Conservation (phyloP, 768 basidiomycete species). For the Lactarius pseudohatsudake region DNA sequence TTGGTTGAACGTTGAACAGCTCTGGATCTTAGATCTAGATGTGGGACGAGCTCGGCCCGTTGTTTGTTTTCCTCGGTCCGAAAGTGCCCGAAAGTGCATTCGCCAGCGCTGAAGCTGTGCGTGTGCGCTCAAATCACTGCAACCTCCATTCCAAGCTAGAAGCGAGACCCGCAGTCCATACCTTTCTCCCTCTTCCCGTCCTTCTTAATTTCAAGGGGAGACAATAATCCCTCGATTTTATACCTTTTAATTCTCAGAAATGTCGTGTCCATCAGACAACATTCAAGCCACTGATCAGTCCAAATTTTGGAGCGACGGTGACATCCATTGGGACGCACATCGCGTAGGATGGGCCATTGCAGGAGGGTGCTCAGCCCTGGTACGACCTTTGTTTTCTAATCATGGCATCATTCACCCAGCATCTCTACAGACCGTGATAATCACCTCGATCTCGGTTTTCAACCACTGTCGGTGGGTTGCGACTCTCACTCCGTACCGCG, state of each 20-base stretch:
- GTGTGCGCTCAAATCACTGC: not conserved
- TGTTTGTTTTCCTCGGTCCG: too few species aligned
- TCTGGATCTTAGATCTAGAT: too few species aligned
- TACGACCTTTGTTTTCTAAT: conserved; percentile 37
- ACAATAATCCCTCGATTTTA: not conserved
- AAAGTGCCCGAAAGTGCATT: too few species aligned
- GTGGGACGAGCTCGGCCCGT: too few species aligned
- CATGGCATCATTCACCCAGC: not conserved
- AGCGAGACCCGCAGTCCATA: not conserved
- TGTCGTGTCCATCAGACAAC: conserved; percentile 55
- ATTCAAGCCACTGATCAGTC: conserved; percentile 52
- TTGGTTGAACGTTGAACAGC: too few species aligned
- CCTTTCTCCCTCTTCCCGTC: not conserved
- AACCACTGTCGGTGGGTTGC: conserved; percentile 61
- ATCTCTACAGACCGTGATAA: conserved; percentile 52
- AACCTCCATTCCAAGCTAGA: not conserved
- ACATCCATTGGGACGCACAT: conserved; percentile 59
- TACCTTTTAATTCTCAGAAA: not conserved
- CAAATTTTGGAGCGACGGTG: conserved; percentile 57
- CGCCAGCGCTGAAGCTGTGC: not conserved
- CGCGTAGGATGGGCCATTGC: conserved; percentile 75
- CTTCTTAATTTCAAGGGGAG: not conserved
- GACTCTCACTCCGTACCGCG: not conserved
- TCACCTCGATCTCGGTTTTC: conserved; percentile 55
- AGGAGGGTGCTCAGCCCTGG: conserved; percentile 56